Conservation (phyloP, 139 green algal genomes). For the Penium margaritaceum region DNA sequence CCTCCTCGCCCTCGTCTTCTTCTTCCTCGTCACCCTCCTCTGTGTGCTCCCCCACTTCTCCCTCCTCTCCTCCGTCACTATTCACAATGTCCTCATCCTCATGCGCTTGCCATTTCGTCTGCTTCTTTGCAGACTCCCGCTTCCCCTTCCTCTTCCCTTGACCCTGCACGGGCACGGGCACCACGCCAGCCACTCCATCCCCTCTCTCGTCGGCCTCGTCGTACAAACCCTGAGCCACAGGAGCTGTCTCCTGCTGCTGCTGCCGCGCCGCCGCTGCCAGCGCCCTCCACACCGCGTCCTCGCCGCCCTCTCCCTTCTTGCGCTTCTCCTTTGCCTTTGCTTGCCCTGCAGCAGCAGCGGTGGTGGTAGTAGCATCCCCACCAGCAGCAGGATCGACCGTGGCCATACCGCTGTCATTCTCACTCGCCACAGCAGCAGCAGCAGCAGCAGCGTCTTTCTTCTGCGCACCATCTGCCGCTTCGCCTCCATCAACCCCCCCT, state of each 20-base stretch:
- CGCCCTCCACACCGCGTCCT: background rate
- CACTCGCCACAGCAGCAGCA: background rate
- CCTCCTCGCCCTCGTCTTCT: constrained; percentile 30
- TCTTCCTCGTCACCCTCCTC: constrained; percentile 24
- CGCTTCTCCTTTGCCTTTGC: background rate
- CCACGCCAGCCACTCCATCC: background rate
- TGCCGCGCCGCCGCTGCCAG: background rate
- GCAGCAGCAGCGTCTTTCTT: background rate
- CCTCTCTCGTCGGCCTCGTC: background rate
- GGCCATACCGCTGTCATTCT: no score
- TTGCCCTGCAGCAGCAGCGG: background rate
- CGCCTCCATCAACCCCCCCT: background rate
- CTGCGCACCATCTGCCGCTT: background rate
- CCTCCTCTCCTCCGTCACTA: constrained; percentile 1
- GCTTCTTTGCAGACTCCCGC: background rate
- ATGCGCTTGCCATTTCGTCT: background rate
- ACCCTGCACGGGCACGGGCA: background rate
- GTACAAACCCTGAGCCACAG: background rate
- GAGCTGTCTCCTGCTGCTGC: background rate
- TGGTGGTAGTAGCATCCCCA: background rate
- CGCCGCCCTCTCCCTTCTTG: constrained; percentile 9
- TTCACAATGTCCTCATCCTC: background rate
- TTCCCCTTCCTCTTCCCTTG: background rate
- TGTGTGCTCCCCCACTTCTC: background rate
- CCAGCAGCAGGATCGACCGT: no score